These are phyloP conservation scores for Sclerospora graminicola DNA, from an alignment of 352 stramenopile species.

Conservation along the genomic window DNA sequence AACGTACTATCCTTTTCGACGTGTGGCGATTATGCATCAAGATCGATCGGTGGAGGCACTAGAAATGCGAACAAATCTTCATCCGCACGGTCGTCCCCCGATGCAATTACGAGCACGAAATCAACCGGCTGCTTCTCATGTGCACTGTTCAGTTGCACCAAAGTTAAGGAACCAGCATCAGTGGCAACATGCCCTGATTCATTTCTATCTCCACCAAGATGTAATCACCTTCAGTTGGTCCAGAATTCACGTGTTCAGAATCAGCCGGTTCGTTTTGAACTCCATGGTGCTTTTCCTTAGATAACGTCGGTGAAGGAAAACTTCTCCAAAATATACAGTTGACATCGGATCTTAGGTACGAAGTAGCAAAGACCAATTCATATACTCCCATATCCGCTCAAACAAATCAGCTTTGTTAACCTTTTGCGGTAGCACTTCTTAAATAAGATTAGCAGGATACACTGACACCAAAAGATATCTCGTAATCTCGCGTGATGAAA, in stretches of 20 bases:
- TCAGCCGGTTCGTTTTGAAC: constrained; percentile 7
- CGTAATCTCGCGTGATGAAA: constrained; percentile 67
- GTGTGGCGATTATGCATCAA: constrained; percentile 69
- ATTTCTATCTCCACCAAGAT: constrained; percentile 8
- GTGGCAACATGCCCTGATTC: constrained; percentile 10
- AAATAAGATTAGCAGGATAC: constrained; percentile 58
- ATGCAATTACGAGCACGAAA: constrained; percentile 79
- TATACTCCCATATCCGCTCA: constrained; percentile 78
- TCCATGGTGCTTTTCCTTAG: constrained; percentile 33
- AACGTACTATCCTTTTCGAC: constrained; percentile 51
- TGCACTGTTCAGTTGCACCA: constrained; percentile 9
- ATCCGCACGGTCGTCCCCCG: constrained; percentile 70
- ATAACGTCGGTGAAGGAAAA: constrained; percentile 30
- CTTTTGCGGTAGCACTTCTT: constrained; percentile 71
- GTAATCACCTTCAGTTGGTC: constrained; percentile 5
- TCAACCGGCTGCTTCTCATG: constrained; percentile 42
- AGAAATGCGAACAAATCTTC: constrained; percentile 77
- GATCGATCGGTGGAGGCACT: constrained; percentile 68
- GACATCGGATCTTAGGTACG: constrained; percentile 50
- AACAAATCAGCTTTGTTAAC: constrained; percentile 75
- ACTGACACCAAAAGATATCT: constrained; percentile 59
- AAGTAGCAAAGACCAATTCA: constrained; percentile 62
- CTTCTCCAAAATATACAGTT: constrained; percentile 65
- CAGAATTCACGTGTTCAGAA: constrained; percentile 6
- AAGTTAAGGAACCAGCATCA: constrained; percentile 3